Evolutionary conservation across 306 rosid species (phyloP).

Genomic region (Castanea sativa): DNA sequence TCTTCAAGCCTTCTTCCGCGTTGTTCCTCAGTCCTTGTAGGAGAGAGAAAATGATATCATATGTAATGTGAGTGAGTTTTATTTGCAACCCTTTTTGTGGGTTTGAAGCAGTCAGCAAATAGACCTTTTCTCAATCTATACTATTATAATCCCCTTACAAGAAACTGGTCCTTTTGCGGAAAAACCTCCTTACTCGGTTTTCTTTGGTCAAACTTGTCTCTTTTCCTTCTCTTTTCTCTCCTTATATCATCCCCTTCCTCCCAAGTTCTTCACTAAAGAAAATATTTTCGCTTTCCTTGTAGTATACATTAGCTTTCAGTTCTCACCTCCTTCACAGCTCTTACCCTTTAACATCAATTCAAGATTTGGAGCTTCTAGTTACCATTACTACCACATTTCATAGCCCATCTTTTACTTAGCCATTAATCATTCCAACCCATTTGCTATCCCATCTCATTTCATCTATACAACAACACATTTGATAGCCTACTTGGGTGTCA

Average conservation of each 20-base stretch:
- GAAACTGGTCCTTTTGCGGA: constrained; percentile 16
- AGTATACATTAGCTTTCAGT: background rate
- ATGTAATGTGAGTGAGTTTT: too few species aligned
- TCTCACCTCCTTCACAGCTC: constrained; percentile 9
- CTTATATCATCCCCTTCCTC: constrained; percentile 30
- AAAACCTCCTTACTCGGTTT: constrained; percentile 4
- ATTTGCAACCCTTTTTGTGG: too few species aligned
- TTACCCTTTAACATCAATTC: background rate
- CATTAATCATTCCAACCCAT: background rate
- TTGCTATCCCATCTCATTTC: background rate
- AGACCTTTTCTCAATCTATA: background rate
- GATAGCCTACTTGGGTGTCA: constrained; percentile 5
- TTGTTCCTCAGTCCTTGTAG: constrained; percentile 26
- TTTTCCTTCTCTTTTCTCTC: constrained; percentile 39
- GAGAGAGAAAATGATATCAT: background rate
- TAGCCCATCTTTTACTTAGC: background rate
- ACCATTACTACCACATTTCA: background rate
- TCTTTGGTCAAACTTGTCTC: constrained; percentile 33
- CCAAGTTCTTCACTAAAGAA: constrained; percentile 39
- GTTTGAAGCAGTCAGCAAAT: constrained; percentile 43
- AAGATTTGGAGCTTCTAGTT: background rate
- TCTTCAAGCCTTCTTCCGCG: constrained; percentile 55
- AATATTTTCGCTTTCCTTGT: background rate
- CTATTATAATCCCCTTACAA: background rate
- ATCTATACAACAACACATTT: background rate